These are phyloP conservation scores for Arxiozyma slooffiae DNA, from an alignment of 1,139 yeast genomes.

Conservation along the genomic window DNA sequence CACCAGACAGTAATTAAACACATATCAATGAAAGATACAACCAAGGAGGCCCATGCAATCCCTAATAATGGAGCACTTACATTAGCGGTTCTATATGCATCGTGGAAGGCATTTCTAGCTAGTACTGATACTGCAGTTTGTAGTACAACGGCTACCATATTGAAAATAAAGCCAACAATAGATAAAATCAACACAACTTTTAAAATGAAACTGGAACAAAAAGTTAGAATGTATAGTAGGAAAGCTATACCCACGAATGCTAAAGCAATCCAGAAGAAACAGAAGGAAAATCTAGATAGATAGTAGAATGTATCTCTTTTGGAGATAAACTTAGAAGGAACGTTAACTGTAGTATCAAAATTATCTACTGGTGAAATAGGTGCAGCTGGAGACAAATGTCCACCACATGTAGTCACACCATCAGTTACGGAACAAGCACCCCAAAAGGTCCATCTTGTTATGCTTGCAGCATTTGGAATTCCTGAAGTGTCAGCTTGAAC, in stretches of 20 bases:
- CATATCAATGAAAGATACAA: conserved; percentile 14
- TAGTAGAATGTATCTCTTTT: conserved; percentile 55
- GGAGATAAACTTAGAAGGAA: conserved; percentile 49
- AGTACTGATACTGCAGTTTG: conserved; percentile 60
- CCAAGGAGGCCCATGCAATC: conserved; percentile 58
- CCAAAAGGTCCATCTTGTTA: conserved; percentile 76
- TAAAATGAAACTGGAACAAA: conserved; percentile 40
- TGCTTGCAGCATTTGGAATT: conserved; percentile 44
- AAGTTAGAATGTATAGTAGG: conserved; percentile 34
- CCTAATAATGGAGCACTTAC: conserved; percentile 54
- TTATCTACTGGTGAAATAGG: conserved; percentile 71
- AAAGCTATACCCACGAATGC: conserved; percentile 45
- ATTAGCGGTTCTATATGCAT: conserved; percentile 36
- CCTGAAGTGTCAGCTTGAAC: conserved; percentile 54
- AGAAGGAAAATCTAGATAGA: conserved; percentile 61
- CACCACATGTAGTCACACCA: conserved; percentile 27
- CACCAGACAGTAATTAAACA: conserved; percentile 7
- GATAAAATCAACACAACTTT: conserved; percentile 47
- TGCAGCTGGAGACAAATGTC: conserved; percentile 44
- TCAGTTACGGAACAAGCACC: conserved; percentile 47
- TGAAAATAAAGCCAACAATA: conserved; percentile 43
- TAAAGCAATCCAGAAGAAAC: conserved; percentile 52
- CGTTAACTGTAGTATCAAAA: conserved; percentile 43
- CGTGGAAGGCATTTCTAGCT: conserved; percentile 54
- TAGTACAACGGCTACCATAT: conserved; percentile 50